These are phyloP conservation scores for Leccinum pachyderme DNA, from an alignment of 1,284 basidiomycete genomes.

Conservation along the genomic window DNA sequence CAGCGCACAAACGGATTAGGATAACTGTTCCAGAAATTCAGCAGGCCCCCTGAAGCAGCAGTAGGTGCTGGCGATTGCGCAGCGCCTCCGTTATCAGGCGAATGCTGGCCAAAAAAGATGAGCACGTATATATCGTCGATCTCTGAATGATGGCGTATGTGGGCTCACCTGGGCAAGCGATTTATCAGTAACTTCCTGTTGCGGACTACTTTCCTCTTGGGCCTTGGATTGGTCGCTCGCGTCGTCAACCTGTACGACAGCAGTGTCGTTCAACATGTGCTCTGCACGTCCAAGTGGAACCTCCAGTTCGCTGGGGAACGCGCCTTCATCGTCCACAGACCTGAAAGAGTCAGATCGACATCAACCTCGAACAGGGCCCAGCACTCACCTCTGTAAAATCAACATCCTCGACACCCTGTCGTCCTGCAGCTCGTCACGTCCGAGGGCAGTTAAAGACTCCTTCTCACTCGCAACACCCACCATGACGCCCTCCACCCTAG, in stretches of 20 bases:
- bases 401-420: constrained; percentile 61
- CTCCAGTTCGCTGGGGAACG: constrained; percentile 59
- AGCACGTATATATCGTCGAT: background rate
- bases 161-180: constrained; percentile 16
- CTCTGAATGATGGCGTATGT: background rate
- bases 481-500: constrained; percentile 54
- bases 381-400: constrained; percentile 56
- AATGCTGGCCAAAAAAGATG: constrained; percentile 18
- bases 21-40: constrained; percentile 46
- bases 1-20: constrained; percentile 43
- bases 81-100: constrained; percentile 25
- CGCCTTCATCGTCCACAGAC: constrained; percentile 36
- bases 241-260: constrained; percentile 17
- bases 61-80: constrained; percentile 16
- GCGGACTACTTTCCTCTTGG: constrained; percentile 29
- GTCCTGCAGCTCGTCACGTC: constrained; percentile 71
- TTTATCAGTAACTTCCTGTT: constrained; percentile 22
- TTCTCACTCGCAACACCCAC: constrained; percentile 70
- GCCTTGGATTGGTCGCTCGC: constrained; percentile 31
- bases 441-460: constrained; percentile 64
- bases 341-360: constrained; percentile 22
- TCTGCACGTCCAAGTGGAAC: constrained; percentile 63
- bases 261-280: constrained; percentile 47
- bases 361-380: background rate
- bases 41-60: constrained; percentile 32